Evolutionary conservation across 371 early-diverging fungal species (phyloP), one percentile per base, ranked within the genome.

Genomic region (Nematocida major): DNA sequence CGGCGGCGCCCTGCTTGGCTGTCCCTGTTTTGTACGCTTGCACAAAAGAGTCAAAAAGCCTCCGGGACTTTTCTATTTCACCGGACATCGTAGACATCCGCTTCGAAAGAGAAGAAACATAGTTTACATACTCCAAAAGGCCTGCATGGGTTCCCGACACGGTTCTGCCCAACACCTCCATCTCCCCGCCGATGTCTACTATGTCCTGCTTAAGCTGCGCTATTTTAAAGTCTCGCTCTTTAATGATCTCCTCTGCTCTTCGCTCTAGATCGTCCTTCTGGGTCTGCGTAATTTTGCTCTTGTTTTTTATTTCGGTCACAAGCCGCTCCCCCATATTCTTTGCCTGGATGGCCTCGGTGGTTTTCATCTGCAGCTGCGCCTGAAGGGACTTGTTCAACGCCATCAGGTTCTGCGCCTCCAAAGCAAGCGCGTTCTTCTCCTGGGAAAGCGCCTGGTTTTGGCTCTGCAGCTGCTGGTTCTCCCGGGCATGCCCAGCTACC

Each of bases 241-340:
- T 57, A 15, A 73, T 73, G 5, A 73, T 63, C 15, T 39, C 51
- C 32, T 73, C 63, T 1, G 76, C 76, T 65, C 76, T 62, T 32
- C 34, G 49, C 32, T 62, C 42, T 15, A 62, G 24, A 26, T 32
- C 42, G 15, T 50, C 76, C 28, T 30, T 45, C 61, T 73, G 50
- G 26, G 20, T 26, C n/a, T 11, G 40, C 4, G 59, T 11, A 3
- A 9, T 15, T n/a, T 65, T 42, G 18, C 48, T 73, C 18, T 73
- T 59, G 40, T 20, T 45, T 54, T 38, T 73, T 36, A 59, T 15
- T 45, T 73, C 76, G 13, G 61, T 40, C 2, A 63, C 39, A 18
- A 63, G 43, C 45, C 34, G 28, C 43, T 73, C 76, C 32, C 76
- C 62, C 0, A 62, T 20, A 15, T 38, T 22, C 11, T 62, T 62